Base-by-base conservation (phyloP, 805 yeast genomes). In the Starmerella vaccinii region DNA sequence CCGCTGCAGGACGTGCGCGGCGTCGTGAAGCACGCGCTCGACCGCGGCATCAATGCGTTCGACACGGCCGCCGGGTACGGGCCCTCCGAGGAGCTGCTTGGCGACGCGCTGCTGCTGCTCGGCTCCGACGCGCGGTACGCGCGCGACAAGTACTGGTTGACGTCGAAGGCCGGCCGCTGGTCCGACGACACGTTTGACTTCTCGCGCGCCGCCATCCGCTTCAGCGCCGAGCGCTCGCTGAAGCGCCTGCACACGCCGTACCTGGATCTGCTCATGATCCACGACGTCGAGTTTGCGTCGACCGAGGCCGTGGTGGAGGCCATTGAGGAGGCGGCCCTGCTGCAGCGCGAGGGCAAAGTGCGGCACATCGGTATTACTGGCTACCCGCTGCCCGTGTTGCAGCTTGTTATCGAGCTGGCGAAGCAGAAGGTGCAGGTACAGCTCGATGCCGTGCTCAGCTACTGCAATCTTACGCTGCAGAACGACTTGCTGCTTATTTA, bases 11-110 rank as follows among this genome's bases (percentile, higher is more conserved):
- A 86, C 1, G 72, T 80, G 9, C 69, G 67, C 12, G 78, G 76
- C 0, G 74, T 89, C 45, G 57, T 89, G 19, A 62, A 68, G 44
- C 60, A 64, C 13, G 92, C 89, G 0, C 81, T 89, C 59, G 66
- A 70, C 18, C 61, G 71, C 23, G 96, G 96, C 0, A 69, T 86
- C 52, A 75, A 73, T 43, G 92, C 95, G 1, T 71, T 89, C 32
- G 97, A 89, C 62, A 87, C 97, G 0, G 84, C 96, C 0, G 96
- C 97, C 2, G 88, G 85, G 67, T 89, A 89, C 63, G 97, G 97
- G 0, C 86, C 86, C 0, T 84, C 95, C 4, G 97, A 89, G 61
- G 71, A 66, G 19, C 55, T 89, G 12, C 62, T 85, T 4, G 97
- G 97, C 1, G 54, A 71, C 13, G 90, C 88, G 0, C 67, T 89